Conservation (phyloP, 2,329 filamentous ascomycete genomes). For the Cercospora sesami region DNA sequence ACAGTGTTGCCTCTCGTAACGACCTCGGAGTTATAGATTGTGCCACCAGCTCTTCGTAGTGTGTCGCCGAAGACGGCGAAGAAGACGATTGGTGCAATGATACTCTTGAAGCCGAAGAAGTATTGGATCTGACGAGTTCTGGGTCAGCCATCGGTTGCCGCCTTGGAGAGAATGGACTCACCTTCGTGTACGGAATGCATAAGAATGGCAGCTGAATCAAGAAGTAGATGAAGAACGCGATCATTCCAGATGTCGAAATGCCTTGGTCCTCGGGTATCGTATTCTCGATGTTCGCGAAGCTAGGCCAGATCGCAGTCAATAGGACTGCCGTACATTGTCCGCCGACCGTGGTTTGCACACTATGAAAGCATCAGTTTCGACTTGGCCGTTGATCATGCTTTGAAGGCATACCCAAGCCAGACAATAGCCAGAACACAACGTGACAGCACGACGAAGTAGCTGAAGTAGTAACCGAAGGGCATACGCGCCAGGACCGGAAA, state of each 20-base stretch:
- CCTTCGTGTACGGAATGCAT: slow-evolving; percentile 52
- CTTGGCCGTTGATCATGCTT: background rate
- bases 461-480: slow-evolving; percentile 58
- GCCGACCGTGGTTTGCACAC: slow-evolving; percentile 34
- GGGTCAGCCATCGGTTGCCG: background rate
- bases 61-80: slow-evolving; percentile 37
- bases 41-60: slow-evolving; percentile 34
- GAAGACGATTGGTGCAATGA: slow-evolving; percentile 40
- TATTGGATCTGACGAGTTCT: slow-evolving; percentile 24
- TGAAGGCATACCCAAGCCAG: slow-evolving; percentile 30
- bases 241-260: slow-evolving; percentile 57
- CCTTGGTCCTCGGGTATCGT: slow-evolving; percentile 52
- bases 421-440: slow-evolving; percentile 36
- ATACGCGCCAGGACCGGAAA: slow-evolving; percentile 58
- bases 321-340: slow-evolving; percentile 32
- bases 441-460: slow-evolving; percentile 36
- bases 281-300: slow-evolving; percentile 55
- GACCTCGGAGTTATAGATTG: slow-evolving; percentile 36
- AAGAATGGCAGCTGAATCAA: slow-evolving; percentile 55
- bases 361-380: background rate
- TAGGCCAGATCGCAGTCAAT: slow-evolving; percentile 56
- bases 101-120: slow-evolving; percentile 45
- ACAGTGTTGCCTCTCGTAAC: slow-evolving; percentile 34
- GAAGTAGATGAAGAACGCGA: slow-evolving; percentile 59
- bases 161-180: slow-evolving; percentile 10